Base-by-base conservation (phyloP, 2,329 filamentous ascomycete species). In the Setomelanomma holmii region DNA sequence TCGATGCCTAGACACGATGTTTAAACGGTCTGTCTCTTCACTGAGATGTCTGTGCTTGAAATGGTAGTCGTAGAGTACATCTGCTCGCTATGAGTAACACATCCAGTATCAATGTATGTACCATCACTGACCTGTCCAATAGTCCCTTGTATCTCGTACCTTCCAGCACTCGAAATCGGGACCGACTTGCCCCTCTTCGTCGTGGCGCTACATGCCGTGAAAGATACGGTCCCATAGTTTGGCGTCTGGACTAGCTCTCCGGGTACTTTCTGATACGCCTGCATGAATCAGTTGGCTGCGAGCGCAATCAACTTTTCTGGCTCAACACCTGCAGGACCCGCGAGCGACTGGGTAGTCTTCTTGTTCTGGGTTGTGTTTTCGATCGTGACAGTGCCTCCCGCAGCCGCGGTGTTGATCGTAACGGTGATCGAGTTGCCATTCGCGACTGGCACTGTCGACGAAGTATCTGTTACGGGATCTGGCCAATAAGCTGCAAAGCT, bases 311-410 rank as follows among this genome's bases (percentile, higher is more conserved):
- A 40, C 2, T 23, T 6, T 1, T 27, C 39, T 33, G 61, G 53
- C 30, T 60, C 55, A 2, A 53, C 54, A 14, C 49, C 53, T 14
- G 48, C 40, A 8, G 65, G 61, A 12, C 55, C 58, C 11, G 57
- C 47, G 14, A 67, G 20, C 3, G 47, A 56, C 34, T 64, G 62
- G 4, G 55, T 60, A 4, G 52, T 53, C 21, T 35, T 60, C 40
- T 49, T 63, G 30, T 65, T 64, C 46, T 67, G 61, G 8, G 59
- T 64, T 24, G 53, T 63, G 47, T 68, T 68, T 36, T 68, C 65
- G 10, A 67, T 41, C 3, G 52, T 55, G n/a, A 68, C 64, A 5
- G 56, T 58, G 3, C 65, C 61, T n/a, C 52, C 60, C 11, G 52
- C 43, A 5, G 41, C 39, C 6, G 51, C 51, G 12, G 60, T 11